A percentile compares a stretch with the other conserved stretches of the same genome.
Evolutionary conservation across 805 yeast species (phyloP).

Genomic region (Ogataea methanolica): DNA sequence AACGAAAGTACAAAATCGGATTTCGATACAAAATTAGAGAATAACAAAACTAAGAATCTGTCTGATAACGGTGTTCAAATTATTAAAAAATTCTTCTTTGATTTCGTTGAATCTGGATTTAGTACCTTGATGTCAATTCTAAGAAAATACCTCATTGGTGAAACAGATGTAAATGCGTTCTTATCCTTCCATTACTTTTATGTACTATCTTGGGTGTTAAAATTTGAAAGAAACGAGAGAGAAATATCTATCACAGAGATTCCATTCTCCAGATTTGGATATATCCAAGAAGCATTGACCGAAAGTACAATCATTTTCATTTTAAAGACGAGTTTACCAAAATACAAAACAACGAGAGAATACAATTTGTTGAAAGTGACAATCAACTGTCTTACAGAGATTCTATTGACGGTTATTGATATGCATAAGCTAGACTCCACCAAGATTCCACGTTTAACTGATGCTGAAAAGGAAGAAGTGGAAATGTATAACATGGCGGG

Average conservation of each 20-base stretch:
- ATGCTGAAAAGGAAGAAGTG: slow-evolving; percentile 44
- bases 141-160: slow-evolving; percentile 28
- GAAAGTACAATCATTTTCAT: slow-evolving; percentile 53
- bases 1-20: slow-evolving; percentile 26
- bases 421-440: slow-evolving; percentile 32
- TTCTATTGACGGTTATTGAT: slow-evolving; percentile 42
- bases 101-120: slow-evolving; percentile 71
- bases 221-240: slow-evolving; percentile 48
- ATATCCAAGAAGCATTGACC: slow-evolving; percentile 42
- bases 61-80: slow-evolving; percentile 27
- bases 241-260: slow-evolving; percentile 24
- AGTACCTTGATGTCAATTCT: slow-evolving; percentile 56
- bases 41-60: slow-evolving; percentile 24
- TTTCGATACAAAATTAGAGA: slow-evolving; percentile 24
- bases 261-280: slow-evolving; percentile 25
- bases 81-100: slow-evolving; percentile 43
- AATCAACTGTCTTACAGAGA: slow-evolving; percentile 60
- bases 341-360: slow-evolving; percentile 37
- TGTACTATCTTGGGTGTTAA: slow-evolving; percentile 70
- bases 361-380: slow-evolving; percentile 67
- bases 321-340: slow-evolving; percentile 35
- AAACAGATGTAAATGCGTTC: slow-evolving; percentile 30
- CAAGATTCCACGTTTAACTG: slow-evolving; percentile 35
- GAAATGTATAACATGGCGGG: slow-evolving; percentile 26
- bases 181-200: slow-evolving; percentile 46